Base-by-base conservation (phyloP, 129 eudicot genomes). In the Tagetes erecta region DNA sequence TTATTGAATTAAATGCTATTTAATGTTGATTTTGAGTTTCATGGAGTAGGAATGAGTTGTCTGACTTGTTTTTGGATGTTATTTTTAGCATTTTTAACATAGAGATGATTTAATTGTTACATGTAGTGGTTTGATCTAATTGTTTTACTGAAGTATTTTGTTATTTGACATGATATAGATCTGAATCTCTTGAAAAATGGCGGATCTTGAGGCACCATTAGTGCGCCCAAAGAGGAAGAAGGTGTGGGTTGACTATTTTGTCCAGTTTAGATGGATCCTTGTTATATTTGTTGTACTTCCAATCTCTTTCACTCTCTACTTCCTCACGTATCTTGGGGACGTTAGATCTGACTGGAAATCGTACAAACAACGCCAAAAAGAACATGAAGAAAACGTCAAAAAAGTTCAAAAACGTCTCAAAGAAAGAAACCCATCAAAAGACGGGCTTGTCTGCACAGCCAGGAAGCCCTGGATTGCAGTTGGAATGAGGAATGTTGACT, bases 401-500 rank as follows among this genome's bases (percentile, higher is more conserved):
- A 91, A 94, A 77, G 98, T 94, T 14, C 87, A 86, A 58, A 88
- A 90, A 62, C 92, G 98, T 59, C 98, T 94, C 80, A 83, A 87
- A 74, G 84, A 88, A 53, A 80, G 98, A 76, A 84, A 94, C 78
- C 88, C 98, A 14, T 76, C 89, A 65, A 93, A 91, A 85, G 97
- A 94, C 41, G 98, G 98, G 13, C 89, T 94, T 33, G 98, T 94
- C 8, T 94, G 98, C 78, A 94, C 98, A 2, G 98, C 98, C 64
- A 79, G 98, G 6, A 90, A 90, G 78, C 98, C 98, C n/a, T 94
- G 97, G 96, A 91, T 94, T 67, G 96, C 97, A 14, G 98, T 94
- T 56, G 98, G 98, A 8, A 94, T 94, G 99, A 83, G 99, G 10
- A 94, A 94, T 73, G 99, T 94, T 67, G 99, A 94, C 87, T 94